phyloP scores from a whole-genome alignment of 495 filamentous ascomycete species.

The Tirmania nivea region DNA sequence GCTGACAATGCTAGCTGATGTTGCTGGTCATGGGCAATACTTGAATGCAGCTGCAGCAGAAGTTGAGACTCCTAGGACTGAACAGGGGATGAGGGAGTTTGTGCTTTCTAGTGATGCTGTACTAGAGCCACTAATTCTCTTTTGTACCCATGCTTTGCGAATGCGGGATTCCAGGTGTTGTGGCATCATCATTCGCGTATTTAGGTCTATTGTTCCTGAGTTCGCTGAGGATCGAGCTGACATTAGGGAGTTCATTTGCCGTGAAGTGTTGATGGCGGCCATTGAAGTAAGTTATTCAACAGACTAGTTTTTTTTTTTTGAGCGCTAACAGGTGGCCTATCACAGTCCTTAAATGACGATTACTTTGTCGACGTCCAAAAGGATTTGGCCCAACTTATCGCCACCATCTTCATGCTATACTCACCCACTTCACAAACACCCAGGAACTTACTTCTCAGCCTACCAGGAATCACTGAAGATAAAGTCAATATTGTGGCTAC shows the following conservation, averaged over 20 bases:
- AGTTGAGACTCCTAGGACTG: conserved; percentile 22
- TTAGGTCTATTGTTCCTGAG: conserved; percentile 62
- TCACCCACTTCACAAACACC: conserved; percentile 38
- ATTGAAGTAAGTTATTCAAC: conserved; percentile 55
- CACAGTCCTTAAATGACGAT: conserved; percentile 74
- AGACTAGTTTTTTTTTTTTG: background rate
- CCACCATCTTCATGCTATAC: conserved; percentile 59
- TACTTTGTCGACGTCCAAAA: conserved; percentile 96
- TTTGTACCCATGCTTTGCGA: conserved; percentile 71
- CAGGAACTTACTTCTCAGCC: conserved; percentile 29
- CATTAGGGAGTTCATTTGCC: conserved; percentile 72
- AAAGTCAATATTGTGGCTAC: conserved; percentile 41
- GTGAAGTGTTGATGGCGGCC: conserved; percentile 19
- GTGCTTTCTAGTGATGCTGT: conserved; percentile 58
- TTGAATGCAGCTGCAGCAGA: conserved; percentile 4
- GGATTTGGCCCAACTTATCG: conserved; percentile 73
- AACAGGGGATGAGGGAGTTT: conserved; percentile 47
- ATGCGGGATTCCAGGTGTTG: conserved; percentile 85
- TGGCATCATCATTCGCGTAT: conserved; percentile 59
- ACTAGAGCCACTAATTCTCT: conserved; percentile 70
- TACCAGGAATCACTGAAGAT: conserved; percentile 31
- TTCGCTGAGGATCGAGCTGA: conserved; percentile 37
- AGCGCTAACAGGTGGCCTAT: conserved; percentile 22
- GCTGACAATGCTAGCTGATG: conserved; percentile 9
- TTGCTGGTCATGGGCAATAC: conserved; percentile 8